phyloP scores from a whole-genome alignment of 2,329 filamentous ascomycete genomes.

The Trichoderma sp. region DNA sequence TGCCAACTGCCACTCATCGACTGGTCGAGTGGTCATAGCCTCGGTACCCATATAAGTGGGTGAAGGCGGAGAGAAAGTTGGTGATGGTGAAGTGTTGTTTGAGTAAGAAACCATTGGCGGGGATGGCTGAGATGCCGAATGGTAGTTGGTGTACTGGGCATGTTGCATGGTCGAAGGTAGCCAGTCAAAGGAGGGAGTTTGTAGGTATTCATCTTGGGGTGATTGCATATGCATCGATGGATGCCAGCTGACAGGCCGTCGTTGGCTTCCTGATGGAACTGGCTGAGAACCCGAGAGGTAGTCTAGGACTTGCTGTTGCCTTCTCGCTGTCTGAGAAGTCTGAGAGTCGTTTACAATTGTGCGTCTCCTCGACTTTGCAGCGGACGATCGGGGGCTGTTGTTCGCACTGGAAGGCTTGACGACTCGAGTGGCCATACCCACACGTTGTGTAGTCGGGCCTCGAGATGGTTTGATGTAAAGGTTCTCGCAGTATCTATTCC shows the following conservation, averaged over 20 bases:
- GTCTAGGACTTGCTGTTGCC: conserved; percentile 48
- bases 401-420: conserved; percentile 65
- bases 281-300: conserved; percentile 24
- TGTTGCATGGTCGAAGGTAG: conserved; percentile 38
- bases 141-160: conserved; percentile 43
- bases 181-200: conserved; percentile 41
- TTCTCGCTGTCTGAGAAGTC: conserved; percentile 36
- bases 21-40: conserved; percentile 40
- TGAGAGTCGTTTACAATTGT: conserved; percentile 54
- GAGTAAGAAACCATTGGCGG: conserved; percentile 57
- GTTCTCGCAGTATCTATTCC: conserved; percentile 50
- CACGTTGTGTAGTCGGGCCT: conserved; percentile 50
- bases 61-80: conserved; percentile 54
- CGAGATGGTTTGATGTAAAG: conserved; percentile 48
- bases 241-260: conserved; percentile 74
- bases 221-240: conserved; percentile 54
- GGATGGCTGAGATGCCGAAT: conserved; percentile 45
- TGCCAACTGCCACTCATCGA: conserved; percentile 39
- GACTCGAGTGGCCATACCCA: conserved; percentile 55
- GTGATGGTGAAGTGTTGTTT: conserved; percentile 55
- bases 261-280: conserved; percentile 30
- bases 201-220: conserved; percentile 39
- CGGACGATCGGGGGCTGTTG: conserved; percentile 63
- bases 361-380: conserved; percentile 51
- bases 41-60: conserved; percentile 44